Evolutionary conservation across 1,139 yeast genomes (phyloP), one percentile per base, ranked within the genome.

Genomic region (Candida sanyaensis): DNA sequence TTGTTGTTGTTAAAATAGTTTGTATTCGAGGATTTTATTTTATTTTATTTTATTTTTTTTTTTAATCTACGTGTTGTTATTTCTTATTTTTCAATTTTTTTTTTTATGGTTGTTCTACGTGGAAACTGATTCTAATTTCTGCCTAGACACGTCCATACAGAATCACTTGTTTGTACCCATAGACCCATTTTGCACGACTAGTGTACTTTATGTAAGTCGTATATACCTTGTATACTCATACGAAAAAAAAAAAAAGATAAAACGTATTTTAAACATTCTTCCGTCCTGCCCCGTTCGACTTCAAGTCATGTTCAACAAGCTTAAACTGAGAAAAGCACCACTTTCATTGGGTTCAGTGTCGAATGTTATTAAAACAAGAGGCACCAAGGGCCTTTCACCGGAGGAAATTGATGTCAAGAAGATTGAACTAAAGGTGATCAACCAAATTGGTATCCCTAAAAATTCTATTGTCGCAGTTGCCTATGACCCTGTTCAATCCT

Each of bases 401-500:
- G 51, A 71, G 28, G 64, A 69, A 43, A 47, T 75, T 55, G 62
- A 69, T 59, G 53, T 73, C 43, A 63, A 81, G 65, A 56, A 71
- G 46, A 47, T 75, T 50, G 50, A 69, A 56, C 47, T 72, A 44
- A 61, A 75, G 56, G 54, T 61, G 36, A 50, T 77, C 64, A 63
- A 63, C 44, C 77, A 72, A 50, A 52, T 71, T 46, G 79, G 80
- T 2, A 54, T 73, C 6, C 72, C 76, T 37, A 56, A 60, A 38
- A 62, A 71, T 55, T 64, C 74, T 31, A 79, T 88, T 3, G 69
- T 81, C 26, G 83, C 88, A 0, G 66, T 84, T 39, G 96, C 96
- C 0, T 88, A 77, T 64, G 98, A 93, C 63, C 96, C 96, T 1
- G 85, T 89, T 1, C 99, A 93, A 62, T 83, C 96, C 43, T 74